Base-by-base conservation (phyloP, 805 yeast genomes). In the Yarrowia divulgata region DNA sequence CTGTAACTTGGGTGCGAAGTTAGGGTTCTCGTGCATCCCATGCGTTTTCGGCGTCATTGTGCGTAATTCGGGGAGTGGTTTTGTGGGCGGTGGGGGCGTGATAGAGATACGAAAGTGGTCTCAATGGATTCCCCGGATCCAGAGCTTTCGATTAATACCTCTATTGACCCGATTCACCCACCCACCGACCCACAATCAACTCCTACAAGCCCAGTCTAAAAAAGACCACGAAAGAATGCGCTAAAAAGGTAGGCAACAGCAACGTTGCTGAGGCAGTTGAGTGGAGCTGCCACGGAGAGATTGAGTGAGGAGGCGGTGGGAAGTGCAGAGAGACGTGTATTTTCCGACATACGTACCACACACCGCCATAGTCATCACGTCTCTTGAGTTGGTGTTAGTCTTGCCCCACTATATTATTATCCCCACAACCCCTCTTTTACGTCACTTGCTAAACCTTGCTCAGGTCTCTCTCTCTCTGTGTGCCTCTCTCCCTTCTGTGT, bases 401-500 rank as follows among this genome's bases (percentile, higher is more conserved):
- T 23, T 23, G 29, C 29, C 29, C 29, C 29, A 23, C 29, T 23
- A 23, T 23, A 23, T 23, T 23, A 23, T 23, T 23, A 23, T 23
- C 29, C 7, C n/a, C 35, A 13, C 52, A 48, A n/a, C 58, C 58
- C 42, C 58, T 52, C 58, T 52, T 52, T 52, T 50, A 29, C 32
- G 55, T 50, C 55, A 52, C 58, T 52, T 52, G 58, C 58, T 55
- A 55, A 55, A 55, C 62, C 46, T 55, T 55, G 60, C 60, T 54
- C 7, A 1, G 9, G 9, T 12, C n/a, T 42, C 19, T 42, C 19
- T 42, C 46, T 42, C 19, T 42, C 16, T 35, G 2, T 35, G 39
- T 35, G 39, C 12, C 39, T 35, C 7, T 35, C 12, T 35, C 39
- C 5, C n/a, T 3, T 35, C 29, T 23, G 29, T 23, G 29, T 23